These are phyloP conservation scores for Leccinum fallax DNA, from an alignment of 1,284 basidiomycete genomes.

Conservation along the genomic window DNA sequence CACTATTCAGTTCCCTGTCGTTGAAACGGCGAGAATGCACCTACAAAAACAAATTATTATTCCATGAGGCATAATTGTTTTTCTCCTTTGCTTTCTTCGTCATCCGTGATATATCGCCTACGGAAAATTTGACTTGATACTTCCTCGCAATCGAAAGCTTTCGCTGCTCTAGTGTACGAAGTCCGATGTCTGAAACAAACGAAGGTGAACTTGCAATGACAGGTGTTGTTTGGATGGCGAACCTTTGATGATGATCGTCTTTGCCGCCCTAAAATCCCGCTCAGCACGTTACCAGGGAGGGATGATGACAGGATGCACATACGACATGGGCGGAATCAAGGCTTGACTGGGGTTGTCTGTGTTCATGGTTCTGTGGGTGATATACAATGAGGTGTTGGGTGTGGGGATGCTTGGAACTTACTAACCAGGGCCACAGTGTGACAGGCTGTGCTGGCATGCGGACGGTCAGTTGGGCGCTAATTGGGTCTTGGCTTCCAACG, in stretches of 20 bases:
- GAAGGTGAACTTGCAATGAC: background rate
- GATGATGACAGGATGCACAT: no score
- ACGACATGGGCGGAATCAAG: no score
- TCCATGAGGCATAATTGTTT: background rate
- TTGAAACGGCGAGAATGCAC: background rate
- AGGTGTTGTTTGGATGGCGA: background rate
- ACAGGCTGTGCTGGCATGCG: no score
- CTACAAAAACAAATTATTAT: background rate
- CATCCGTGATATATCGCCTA: background rate
- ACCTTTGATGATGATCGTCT: background rate
- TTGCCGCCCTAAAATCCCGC: background rate
- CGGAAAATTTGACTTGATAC: background rate
- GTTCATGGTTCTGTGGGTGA: no score
- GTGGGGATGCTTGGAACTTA: no score
- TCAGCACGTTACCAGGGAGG: background rate
- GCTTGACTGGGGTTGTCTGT: no score
- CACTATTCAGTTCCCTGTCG: background rate
- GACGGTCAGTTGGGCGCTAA: no score
- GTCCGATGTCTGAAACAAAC: background rate
- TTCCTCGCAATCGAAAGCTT: background rate
- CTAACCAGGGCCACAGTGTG: no score
- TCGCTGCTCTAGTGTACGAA: background rate
- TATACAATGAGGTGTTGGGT: no score
- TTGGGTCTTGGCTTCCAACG: no score
- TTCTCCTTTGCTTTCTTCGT: no score